Evolutionary conservation across 768 basidiomycete species (phyloP).

Genomic region (Pisolithus tinctorius): DNA sequence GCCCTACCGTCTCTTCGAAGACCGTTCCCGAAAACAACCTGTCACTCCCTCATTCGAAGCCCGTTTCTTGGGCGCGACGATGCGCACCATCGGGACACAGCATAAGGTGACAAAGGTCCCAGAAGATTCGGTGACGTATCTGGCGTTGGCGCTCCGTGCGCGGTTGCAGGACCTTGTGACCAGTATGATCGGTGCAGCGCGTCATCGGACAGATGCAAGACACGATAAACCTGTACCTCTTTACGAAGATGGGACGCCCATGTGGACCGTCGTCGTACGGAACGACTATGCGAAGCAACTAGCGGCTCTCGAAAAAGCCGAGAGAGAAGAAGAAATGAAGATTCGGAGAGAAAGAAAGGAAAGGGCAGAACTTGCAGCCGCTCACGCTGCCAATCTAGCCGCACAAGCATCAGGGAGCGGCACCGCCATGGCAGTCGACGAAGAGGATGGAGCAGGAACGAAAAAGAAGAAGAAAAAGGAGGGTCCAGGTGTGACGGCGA

Average conservation of each 20-base stretch:
- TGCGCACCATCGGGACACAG: slow-evolving; percentile 59
- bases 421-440: slow-evolving; percentile 28
- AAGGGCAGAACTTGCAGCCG: slow-evolving; percentile 63
- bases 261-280: slow-evolving; percentile 79
- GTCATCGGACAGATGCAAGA: slow-evolving; percentile 64
- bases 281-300: slow-evolving; percentile 77
- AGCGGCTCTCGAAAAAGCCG: slow-evolving; percentile 64
- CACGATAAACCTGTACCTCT: slow-evolving; percentile 61
- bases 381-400: slow-evolving; percentile 57
- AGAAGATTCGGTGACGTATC: slow-evolving; percentile 68
- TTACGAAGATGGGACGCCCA: slow-evolving; percentile 62
- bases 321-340: slow-evolving; percentile 78
- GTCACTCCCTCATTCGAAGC: slow-evolving; percentile 63
- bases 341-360: slow-evolving; percentile 74
- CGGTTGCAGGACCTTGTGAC: slow-evolving; percentile 66
- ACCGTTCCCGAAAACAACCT: slow-evolving; percentile 75
- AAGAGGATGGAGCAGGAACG: slow-evolving; percentile 52
- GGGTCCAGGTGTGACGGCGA: slow-evolving; percentile 74
- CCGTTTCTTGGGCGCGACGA: slow-evolving; percentile 53
- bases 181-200: slow-evolving; percentile 60
- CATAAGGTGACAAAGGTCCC: slow-evolving; percentile 65
- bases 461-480: slow-evolving; percentile 81
- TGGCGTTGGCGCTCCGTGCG: slow-evolving; percentile 71
- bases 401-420: slow-evolving; percentile 43
- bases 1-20: slow-evolving; percentile 61